These are phyloP conservation scores for Didymella arachidicola DNA, from an alignment of 2,329 filamentous ascomycete genomes.

Conservation along the genomic window DNA sequence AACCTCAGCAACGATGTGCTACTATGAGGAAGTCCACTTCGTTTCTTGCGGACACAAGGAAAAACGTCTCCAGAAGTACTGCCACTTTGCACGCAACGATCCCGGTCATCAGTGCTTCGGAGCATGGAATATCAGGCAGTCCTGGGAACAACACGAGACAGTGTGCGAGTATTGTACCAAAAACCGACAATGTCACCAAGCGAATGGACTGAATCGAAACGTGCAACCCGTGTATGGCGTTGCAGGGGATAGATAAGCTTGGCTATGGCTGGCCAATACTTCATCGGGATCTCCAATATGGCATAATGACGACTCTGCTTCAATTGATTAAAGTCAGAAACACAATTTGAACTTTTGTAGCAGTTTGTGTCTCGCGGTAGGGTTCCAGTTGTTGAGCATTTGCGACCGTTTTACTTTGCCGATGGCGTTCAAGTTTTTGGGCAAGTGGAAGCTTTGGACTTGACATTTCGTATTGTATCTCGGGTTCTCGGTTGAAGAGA, in stretches of 20 bases:
- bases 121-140: conserved; percentile 68
- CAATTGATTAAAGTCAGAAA: neutral
- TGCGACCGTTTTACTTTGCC: neutral
- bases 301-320: neutral
- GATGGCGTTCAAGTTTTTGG: neutral
- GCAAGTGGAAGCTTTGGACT: neutral
- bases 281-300: neutral
- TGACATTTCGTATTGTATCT: neutral
- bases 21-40: conserved; percentile 74
- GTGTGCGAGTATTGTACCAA: conserved; percentile 26
- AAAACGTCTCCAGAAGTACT: conserved; percentile 70
- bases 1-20: conserved; percentile 63
- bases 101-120: conserved; percentile 72
- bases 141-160: conserved; percentile 62
- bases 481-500: neutral
- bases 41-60: conserved; percentile 66
- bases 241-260: neutral
- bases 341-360: neutral
- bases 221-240: conserved; percentile 1
- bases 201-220: neutral
- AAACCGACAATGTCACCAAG: conserved; percentile 6
- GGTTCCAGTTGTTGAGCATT: neutral
- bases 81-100: conserved; percentile 78
- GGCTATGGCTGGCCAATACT: neutral
- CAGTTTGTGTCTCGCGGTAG: neutral